Percentiles rank a stretch among this genome's conserved stretches.
phyloP scores from a whole-genome alignment of 352 stramenopile species.

The Phytophthora agathidicida region DNA sequence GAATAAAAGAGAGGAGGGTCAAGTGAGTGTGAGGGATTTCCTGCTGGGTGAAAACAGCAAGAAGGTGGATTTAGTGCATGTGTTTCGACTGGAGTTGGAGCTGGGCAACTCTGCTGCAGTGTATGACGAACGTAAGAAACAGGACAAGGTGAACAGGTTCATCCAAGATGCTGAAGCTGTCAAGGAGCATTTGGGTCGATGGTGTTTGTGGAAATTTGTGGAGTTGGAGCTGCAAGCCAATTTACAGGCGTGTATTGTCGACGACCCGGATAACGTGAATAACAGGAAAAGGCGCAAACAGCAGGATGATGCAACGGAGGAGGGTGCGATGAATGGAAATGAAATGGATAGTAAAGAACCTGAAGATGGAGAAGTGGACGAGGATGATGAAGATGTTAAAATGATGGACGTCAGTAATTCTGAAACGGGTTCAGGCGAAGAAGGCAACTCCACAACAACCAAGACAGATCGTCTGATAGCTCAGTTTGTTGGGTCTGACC shows the following conservation, averaged over 20 bases:
- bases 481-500: slow-evolving; percentile 32
- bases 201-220: slow-evolving; percentile 85
- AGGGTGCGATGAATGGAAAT: slow-evolving; percentile 29
- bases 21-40: slow-evolving; percentile 59
- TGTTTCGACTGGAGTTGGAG: slow-evolving; percentile 69
- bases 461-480: slow-evolving; percentile 35
- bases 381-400: slow-evolving; percentile 16
- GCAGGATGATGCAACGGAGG: slow-evolving; percentile 6
- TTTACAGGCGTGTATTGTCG: slow-evolving; percentile 69
- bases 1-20: slow-evolving; percentile 5
- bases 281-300: slow-evolving; percentile 42
- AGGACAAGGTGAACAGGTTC: slow-evolving; percentile 76
- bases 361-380: slow-evolving; percentile 36
- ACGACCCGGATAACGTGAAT: slow-evolving; percentile 71
- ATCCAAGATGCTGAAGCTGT: slow-evolving; percentile 70
- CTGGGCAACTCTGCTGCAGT: slow-evolving; percentile 74
- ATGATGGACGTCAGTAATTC: slow-evolving; percentile 5
- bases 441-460: not conserved
- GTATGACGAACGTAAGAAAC: slow-evolving; percentile 77
- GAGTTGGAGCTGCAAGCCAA: slow-evolving; percentile 78
- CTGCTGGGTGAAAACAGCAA: slow-evolving; percentile 73
- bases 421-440: not conserved
- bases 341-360: slow-evolving; percentile 25
- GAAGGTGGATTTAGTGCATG: slow-evolving; percentile 65
- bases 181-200: slow-evolving; percentile 66